Conservation (phyloP, 2,329 filamentous ascomycete species). For the Ophiostoma montium region DNA sequence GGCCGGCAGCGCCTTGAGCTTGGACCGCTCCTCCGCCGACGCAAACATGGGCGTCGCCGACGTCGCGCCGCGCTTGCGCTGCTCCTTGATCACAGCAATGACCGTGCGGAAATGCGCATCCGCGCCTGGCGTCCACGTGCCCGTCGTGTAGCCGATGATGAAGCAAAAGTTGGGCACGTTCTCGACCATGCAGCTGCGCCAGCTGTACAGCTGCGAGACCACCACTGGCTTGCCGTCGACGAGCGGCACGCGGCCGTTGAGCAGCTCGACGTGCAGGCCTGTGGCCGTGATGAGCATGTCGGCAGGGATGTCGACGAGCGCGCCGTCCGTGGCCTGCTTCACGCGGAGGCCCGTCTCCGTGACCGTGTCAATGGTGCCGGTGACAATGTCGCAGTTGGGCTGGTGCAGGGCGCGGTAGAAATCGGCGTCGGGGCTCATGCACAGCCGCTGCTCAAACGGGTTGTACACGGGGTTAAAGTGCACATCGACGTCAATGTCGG, state of each 20-base stretch:
- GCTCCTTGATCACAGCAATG: conserved; percentile 12
- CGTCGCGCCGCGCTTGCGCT: conserved; percentile 11
- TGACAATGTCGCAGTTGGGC: conserved; percentile 28
- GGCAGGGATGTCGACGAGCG: conserved; percentile 28
- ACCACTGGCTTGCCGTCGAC: conserved; percentile 35
- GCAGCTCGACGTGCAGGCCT: conserved; percentile 41
- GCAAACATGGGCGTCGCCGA: conserved; percentile 15
- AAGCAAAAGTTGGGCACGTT: conserved; percentile 46
- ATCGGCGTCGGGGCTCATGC: conserved; percentile 45
- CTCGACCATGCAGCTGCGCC: conserved; percentile 48
- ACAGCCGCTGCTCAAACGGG: conserved; percentile 64
- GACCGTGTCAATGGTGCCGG: conserved; percentile 30
- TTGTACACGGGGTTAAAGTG: conserved; percentile 53
- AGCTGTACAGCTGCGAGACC: conserved; percentile 33
- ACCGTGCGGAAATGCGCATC: conserved; percentile 24
- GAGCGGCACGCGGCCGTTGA: conserved; percentile 34
- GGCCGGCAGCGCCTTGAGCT: conserved; percentile 12
- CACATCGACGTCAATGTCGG: conserved; percentile 36
- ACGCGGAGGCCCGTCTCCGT: conserved; percentile 30
- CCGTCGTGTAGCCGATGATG: conserved; percentile 45
- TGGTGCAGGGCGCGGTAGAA: conserved; percentile 31
- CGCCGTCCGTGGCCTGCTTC: conserved; percentile 14
- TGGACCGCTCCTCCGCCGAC: conserved; percentile 9
- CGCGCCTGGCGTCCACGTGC: conserved; percentile 47
- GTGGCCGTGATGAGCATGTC: conserved; percentile 55